A percentile compares a stretch with the other conserved stretches of the same genome.
Conservation (phyloP, 495 filamentous ascomycete genomes). For the Lasiosphaeris hirsuta region DNA sequence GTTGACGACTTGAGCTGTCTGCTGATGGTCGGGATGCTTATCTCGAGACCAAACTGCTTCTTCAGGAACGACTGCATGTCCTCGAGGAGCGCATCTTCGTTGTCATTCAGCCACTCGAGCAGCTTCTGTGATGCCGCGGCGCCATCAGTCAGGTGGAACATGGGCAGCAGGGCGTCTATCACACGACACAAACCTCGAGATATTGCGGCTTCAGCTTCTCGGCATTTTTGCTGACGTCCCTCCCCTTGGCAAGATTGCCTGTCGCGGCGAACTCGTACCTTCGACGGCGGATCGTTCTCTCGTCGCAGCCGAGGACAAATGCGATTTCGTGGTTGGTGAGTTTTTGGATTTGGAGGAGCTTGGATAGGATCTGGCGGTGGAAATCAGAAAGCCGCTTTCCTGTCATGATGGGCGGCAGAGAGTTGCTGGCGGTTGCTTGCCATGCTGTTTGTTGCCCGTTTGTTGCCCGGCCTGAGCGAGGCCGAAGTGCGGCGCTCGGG, state of each 20-base stretch:
- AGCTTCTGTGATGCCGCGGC: constrained; percentile 21
- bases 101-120: constrained; percentile 24
- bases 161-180: neutral
- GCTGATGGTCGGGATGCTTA: constrained; percentile 24
- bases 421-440: no score
- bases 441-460: neutral
- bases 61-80: constrained; percentile 29
- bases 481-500: no score
- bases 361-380: constrained; percentile 18
- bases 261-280: constrained; percentile 21
- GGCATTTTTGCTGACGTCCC: constrained; percentile 30
- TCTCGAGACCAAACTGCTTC: constrained; percentile 18
- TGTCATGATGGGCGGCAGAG: constrained; percentile 16
- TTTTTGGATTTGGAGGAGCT: constrained; percentile 22
- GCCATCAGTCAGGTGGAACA: neutral
- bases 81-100: constrained; percentile 27
- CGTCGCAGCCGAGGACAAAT: constrained; percentile 19
- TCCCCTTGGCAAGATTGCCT: constrained; percentile 20
- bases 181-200: constrained; percentile 20
- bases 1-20: constrained; percentile 14
- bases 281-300: constrained; percentile 26
- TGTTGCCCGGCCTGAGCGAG: neutral
- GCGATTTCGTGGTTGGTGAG: constrained; percentile 29
- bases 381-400: constrained; percentile 24
- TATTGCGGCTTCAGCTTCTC: constrained; percentile 28